phyloP scores from a whole-genome alignment of 805 yeast genomes.

The Henningerozyma blattae region DNA sequence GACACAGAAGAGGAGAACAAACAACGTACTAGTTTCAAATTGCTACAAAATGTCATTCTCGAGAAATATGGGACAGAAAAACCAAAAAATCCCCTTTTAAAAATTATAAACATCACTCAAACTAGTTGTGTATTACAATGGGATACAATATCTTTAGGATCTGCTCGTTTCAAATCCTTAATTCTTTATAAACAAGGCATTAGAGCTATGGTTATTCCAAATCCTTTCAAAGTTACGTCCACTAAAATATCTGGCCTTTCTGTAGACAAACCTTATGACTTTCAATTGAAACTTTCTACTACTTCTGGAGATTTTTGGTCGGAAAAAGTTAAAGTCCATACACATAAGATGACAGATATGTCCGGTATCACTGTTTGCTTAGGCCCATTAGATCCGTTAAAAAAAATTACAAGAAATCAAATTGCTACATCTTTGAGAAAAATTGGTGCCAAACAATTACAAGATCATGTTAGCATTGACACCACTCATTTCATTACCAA shows the following conservation, averaged over 20 bases:
- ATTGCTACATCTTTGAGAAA: slow-evolving; percentile 46
- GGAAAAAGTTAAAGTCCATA: slow-evolving; percentile 53
- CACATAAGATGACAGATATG: slow-evolving; percentile 94
- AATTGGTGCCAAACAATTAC: slow-evolving; percentile 80
- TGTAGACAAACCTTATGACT: slow-evolving; percentile 68
- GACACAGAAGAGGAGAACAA: slow-evolving; percentile 53
- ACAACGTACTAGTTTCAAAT: slow-evolving; percentile 47
- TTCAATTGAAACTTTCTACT: slow-evolving; percentile 72
- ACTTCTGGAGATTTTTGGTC: slow-evolving; percentile 81
- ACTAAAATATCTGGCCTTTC: slow-evolving; percentile 88
- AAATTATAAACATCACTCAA: slow-evolving; percentile 72
- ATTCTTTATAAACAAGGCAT: slow-evolving; percentile 53
- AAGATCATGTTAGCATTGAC: slow-evolving; percentile 64
- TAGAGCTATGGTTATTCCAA: slow-evolving; percentile 71
- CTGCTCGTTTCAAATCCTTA: slow-evolving; percentile 65
- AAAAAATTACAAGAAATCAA: slow-evolving; percentile 36
- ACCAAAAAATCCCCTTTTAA: slow-evolving; percentile 62
- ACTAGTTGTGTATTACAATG: slow-evolving; percentile 91
- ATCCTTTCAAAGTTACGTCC: slow-evolving; percentile 62
- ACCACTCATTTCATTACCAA: slow-evolving; percentile 83
- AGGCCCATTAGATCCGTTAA: slow-evolving; percentile 61
- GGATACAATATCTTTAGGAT: slow-evolving; percentile 78
- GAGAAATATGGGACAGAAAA: slow-evolving; percentile 57
- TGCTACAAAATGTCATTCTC: slow-evolving; percentile 62
- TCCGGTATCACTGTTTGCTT: slow-evolving; percentile 85